phyloP scores from a whole-genome alignment of 2,329 filamentous ascomycete species.

The Venturia asperata region DNA sequence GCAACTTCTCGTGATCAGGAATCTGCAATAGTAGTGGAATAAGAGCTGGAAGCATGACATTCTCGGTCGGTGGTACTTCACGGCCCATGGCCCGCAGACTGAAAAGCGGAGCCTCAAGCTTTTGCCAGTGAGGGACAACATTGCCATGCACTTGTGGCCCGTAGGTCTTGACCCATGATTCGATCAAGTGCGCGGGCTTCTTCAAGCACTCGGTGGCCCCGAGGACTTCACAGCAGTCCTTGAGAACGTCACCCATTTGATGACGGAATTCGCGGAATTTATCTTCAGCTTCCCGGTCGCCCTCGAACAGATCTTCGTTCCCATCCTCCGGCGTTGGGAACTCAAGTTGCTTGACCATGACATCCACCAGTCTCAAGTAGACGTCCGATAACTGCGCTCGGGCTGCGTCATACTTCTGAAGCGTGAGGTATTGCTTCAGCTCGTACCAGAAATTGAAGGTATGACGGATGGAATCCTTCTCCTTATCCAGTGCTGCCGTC shows the following conservation, averaged over 20 bases:
- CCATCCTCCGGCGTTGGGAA: slow-evolving; percentile 71
- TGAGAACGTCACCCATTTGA: slow-evolving; percentile 94
- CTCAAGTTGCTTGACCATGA: slow-evolving; percentile 84
- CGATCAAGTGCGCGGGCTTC: slow-evolving; percentile 81
- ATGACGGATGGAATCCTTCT: slow-evolving; percentile 83
- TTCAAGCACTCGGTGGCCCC: slow-evolving; percentile 83
- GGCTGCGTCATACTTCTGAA: slow-evolving; percentile 82
- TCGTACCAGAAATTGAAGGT: slow-evolving; percentile 99
- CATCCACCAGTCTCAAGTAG: slow-evolving; percentile 83
- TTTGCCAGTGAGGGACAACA: slow-evolving; percentile 88
- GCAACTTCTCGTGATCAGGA: slow-evolving; percentile 92
- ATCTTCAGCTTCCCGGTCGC: slow-evolving; percentile 90
- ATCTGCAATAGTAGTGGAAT: slow-evolving; percentile 93
- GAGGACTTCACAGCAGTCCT: slow-evolving; percentile 94
- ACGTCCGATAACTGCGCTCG: slow-evolving; percentile 70
- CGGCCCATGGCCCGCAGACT: slow-evolving; percentile 92
- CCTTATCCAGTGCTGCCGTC: slow-evolving; percentile 78
- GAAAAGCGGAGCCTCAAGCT: slow-evolving; percentile 90
- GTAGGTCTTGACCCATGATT: slow-evolving; percentile 80
- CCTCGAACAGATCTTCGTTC: slow-evolving; percentile 85
- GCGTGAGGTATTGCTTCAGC: slow-evolving; percentile 87
- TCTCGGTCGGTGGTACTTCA: slow-evolving; percentile 88
- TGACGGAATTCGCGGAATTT: slow-evolving; percentile 96
- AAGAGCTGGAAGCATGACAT: slow-evolving; percentile 77
- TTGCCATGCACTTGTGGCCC: slow-evolving; percentile 65